Conservation (phyloP, 225 moss, liverwort and hornwort genomes). For the Polytrichum commune region DNA sequence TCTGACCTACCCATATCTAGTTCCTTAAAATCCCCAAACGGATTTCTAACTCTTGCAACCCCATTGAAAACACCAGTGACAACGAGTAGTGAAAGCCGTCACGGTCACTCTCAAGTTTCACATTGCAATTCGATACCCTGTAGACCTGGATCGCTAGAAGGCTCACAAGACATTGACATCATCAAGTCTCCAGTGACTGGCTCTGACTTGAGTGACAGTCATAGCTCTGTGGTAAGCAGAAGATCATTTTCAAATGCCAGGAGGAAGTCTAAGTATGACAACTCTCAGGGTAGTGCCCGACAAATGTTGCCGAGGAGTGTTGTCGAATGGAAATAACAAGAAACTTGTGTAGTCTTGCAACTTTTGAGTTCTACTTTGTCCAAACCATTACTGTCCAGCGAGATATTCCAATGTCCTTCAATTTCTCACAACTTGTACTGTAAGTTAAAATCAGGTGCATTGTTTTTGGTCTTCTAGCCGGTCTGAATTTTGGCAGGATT, state of each 20-base stretch:
- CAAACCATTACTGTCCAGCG: background rate
- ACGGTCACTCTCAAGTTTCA: constrained; percentile 18
- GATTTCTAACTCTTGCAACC: constrained; percentile 12
- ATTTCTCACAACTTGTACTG: background rate
- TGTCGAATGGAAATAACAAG: constrained; percentile 60
- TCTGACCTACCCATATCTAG: constrained; percentile 14
- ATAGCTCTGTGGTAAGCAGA: constrained; percentile 47
- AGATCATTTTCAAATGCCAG: constrained; percentile 47
- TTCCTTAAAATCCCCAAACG: constrained; percentile 16
- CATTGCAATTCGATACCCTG: constrained; percentile 26
- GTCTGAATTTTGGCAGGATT: too few species aligned
- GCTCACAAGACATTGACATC: constrained; percentile 29
- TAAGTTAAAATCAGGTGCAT: too few species aligned
- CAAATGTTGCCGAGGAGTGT: constrained; percentile 56
- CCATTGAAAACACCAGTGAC: constrained; percentile 13
- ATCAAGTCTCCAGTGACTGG: constrained; percentile 31
- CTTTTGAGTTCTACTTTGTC: background rate
- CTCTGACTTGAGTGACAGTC: constrained; percentile 56
- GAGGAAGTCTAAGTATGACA: constrained; percentile 59
- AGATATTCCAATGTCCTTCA: background rate
- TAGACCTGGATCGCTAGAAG: constrained; percentile 30
- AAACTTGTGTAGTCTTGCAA: background rate
- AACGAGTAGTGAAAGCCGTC: constrained; percentile 26
- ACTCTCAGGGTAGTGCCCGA: constrained; percentile 29
- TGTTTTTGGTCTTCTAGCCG: too few species aligned